A percentile compares a stretch with the other conserved stretches of the same genome.
Evolutionary conservation across 768 basidiomycete genomes (phyloP).

Genomic region (Termitomyces sp.): DNA sequence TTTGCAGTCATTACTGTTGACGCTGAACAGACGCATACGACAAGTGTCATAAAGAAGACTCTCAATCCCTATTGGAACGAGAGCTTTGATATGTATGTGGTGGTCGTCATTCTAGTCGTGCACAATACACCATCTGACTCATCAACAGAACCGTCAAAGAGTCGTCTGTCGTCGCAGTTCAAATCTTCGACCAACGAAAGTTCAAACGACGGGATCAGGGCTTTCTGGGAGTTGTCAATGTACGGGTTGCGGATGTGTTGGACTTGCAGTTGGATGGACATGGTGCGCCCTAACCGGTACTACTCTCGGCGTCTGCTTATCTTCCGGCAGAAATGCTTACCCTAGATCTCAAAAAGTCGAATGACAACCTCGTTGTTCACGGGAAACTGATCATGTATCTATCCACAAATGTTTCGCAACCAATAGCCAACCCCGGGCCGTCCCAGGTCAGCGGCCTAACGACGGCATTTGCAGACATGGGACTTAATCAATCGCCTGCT

Average conservation of each 20-base stretch:
- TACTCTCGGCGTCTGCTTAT: slow-evolving; percentile 1
- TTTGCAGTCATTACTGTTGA: slow-evolving; percentile 99
- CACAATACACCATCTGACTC: slow-evolving; percentile 1
- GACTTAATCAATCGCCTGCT: slow-evolving; percentile 51
- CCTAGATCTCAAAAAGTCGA: slow-evolving; percentile 96
- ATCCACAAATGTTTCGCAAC: slow-evolving; percentile 83
- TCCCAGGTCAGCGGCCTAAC: slow-evolving; percentile 59
- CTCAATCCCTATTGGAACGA: slow-evolving; percentile 97
- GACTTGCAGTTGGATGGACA: slow-evolving; percentile 92
- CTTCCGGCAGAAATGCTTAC: slow-evolving; percentile 83
- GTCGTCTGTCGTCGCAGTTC: slow-evolving; percentile 95
- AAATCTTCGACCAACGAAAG: slow-evolving; percentile 99
- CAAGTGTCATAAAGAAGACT: slow-evolving; percentile 94
- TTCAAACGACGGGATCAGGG: slow-evolving; percentile 98
- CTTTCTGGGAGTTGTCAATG: slow-evolving; percentile 95
- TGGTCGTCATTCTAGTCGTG: background rate
- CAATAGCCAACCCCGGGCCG: slow-evolving; percentile 81
- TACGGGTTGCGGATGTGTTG: slow-evolving; percentile 83
- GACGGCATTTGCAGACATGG: slow-evolving; percentile 55
- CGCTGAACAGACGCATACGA: slow-evolving; percentile 95
- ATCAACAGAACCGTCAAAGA: slow-evolving; percentile 83
- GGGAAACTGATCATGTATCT: slow-evolving; percentile 97
- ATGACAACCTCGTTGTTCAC: slow-evolving; percentile 95
- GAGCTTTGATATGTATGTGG: slow-evolving; percentile 89
- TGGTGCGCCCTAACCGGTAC: slow-evolving; percentile 45